phyloP scores from a whole-genome alignment of 176 grass and related monocot species.

The Coix lacrymajobi region DNA sequence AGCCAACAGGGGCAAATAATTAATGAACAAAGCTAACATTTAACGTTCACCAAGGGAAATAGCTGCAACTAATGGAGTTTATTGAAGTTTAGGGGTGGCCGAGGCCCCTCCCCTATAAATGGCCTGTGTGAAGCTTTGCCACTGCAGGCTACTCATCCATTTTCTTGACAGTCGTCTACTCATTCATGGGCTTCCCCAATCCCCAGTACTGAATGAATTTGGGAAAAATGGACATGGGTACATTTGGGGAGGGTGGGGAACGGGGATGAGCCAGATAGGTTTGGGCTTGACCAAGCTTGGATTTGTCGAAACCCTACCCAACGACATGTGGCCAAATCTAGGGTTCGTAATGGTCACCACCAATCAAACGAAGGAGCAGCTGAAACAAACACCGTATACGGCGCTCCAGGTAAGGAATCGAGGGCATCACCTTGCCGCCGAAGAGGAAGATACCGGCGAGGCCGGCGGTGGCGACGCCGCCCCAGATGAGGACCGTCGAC shows the following conservation, averaged over 20 bases:
- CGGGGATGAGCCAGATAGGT: not conserved
- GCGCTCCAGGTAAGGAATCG: not conserved
- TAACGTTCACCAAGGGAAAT: too few relatives aligned
- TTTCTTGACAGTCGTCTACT: not conserved
- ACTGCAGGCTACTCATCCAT: not conserved
- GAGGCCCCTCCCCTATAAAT: too few relatives aligned
- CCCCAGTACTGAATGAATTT: too few relatives aligned
- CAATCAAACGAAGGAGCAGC: not conserved
- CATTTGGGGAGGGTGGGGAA: not conserved
- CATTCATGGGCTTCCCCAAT: not conserved
- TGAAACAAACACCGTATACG: not conserved
- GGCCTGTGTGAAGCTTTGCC: too few relatives aligned
- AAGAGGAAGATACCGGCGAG: slow-evolving; percentile 67
- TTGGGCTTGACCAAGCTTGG: not conserved
- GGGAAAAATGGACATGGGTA: not conserved
- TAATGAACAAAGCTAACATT: too few relatives aligned
- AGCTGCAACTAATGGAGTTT: too few relatives aligned
- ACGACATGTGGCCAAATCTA: not conserved
- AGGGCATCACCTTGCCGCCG: slow-evolving; percentile 53
- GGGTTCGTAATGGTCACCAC: not conserved
- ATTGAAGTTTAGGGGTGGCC: too few relatives aligned
- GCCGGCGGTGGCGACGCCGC: slow-evolving; percentile 62
- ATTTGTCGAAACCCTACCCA: not conserved
- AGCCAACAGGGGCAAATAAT: too few relatives aligned
- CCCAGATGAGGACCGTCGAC: slow-evolving; percentile 68